A percentile compares a stretch with the other conserved stretches of the same genome.
phyloP scores from a whole-genome alignment of 371 early-diverging fungal genomes.

The Mortierella sp. region DNA sequence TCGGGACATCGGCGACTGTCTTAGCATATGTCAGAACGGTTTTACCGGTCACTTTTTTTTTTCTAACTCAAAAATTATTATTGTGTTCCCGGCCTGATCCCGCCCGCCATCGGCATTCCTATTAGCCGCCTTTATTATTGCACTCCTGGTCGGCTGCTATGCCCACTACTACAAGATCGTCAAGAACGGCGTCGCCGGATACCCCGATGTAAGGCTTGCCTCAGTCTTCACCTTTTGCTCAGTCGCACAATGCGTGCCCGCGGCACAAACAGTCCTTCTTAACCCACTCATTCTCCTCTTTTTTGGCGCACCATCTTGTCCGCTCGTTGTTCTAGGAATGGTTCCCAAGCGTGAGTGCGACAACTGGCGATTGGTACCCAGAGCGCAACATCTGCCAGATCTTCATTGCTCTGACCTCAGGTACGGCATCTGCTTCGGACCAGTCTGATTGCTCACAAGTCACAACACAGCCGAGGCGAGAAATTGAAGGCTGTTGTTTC shows the following conservation, averaged over 20 bases:
- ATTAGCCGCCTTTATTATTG: conserved; percentile 77
- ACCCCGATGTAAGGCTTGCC: conserved; percentile 67
- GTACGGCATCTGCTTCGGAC: conserved; percentile 9
- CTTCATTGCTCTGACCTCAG: conserved; percentile 77
- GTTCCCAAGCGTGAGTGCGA: conserved; percentile 87
- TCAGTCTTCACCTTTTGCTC: neutral
- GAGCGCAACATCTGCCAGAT: conserved; percentile 83
- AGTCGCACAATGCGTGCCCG: too few relatives aligned
- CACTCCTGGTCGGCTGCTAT: conserved; percentile 73
- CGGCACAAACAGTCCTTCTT: too few relatives aligned
- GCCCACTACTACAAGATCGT: conserved; percentile 85
- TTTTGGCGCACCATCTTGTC: neutral
- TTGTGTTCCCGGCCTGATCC: too few relatives aligned
- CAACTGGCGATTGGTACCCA: conserved; percentile 86
- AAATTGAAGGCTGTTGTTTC: too few relatives aligned
- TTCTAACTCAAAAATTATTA: neutral
- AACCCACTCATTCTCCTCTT: neutral
- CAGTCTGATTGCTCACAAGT: neutral
- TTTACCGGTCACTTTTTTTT: conserved; percentile 2
- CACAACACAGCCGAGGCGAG: too few relatives aligned
- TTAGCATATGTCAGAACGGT: too few relatives aligned
- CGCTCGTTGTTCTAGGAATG: conserved; percentile 66
- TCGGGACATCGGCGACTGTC: too few relatives aligned
- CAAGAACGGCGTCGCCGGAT: conserved; percentile 80
- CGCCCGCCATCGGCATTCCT: conserved; percentile 9